phyloP scores from a whole-genome alignment of 306 rosid species.

The Chamaecrista fasciculata region DNA sequence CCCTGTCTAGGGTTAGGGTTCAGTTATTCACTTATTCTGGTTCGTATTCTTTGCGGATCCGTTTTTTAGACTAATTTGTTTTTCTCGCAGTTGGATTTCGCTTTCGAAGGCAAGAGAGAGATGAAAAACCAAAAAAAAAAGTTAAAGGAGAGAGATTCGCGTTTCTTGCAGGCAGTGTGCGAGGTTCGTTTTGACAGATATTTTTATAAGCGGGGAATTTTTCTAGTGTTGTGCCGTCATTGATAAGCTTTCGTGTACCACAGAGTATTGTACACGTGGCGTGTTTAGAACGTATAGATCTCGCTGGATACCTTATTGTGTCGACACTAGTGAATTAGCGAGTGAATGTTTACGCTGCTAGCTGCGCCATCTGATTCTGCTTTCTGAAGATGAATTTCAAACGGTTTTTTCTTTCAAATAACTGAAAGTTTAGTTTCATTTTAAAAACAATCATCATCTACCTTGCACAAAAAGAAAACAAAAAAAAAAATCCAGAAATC shows the following conservation, averaged over 20 bases:
- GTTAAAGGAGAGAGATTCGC: constrained; percentile 44
- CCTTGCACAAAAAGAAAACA: no score
- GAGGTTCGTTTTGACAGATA: constrained; percentile 38
- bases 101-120: constrained; percentile 46
- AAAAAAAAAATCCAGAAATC: no score
- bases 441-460: no score
- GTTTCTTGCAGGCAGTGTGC: constrained; percentile 46
- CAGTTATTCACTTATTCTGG: constrained; percentile 72
- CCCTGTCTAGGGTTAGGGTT: constrained; percentile 69
- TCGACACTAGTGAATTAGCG: background rate
- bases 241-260: constrained; percentile 8
- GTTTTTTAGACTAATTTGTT: constrained; percentile 44
- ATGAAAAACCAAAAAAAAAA: constrained; percentile 8
- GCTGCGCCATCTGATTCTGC: background rate
- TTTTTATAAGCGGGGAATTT: constrained; percentile 40
- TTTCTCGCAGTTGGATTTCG: constrained; percentile 54
- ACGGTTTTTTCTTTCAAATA: background rate
- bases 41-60: constrained; percentile 66
- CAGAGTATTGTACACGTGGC: constrained; percentile 21
- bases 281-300: constrained; percentile 16
- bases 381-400: background rate
- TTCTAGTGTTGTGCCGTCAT: constrained; percentile 29
- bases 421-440: background rate
- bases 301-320: constrained; percentile 27
- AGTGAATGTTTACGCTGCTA: background rate